Conservation (phyloP, 2,329 filamentous ascomycete genomes). For the Aspergillus pseudoglaucus region DNA sequence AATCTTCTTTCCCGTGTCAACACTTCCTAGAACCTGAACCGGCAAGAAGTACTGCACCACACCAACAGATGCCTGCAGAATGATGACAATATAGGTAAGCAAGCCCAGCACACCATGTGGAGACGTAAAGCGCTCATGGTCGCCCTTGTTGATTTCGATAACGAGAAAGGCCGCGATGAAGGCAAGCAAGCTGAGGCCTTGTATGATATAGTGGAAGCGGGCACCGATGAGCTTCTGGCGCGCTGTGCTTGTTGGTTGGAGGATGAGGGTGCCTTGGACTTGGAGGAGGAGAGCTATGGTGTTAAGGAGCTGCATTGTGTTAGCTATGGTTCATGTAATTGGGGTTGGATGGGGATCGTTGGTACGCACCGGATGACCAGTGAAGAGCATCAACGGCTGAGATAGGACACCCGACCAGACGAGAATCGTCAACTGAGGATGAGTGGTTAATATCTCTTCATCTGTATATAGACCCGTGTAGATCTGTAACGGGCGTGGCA, state of each 20-base stretch:
- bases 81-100: constrained; percentile 61
- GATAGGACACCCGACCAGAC: constrained; percentile 74
- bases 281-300: constrained; percentile 65
- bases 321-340: not conserved
- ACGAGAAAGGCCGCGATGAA: constrained; percentile 38
- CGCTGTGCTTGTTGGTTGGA: constrained; percentile 78
- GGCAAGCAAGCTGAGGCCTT: constrained; percentile 49
- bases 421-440: constrained; percentile 56
- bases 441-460: not conserved
- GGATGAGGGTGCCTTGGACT: constrained; percentile 70
- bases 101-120: constrained; percentile 79
- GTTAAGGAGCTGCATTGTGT: constrained; percentile 43
- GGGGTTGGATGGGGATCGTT: not conserved
- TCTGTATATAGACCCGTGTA: not conserved
- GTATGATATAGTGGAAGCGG: constrained; percentile 59
- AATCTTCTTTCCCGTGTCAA: constrained; percentile 69
- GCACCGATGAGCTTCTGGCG: constrained; percentile 63
- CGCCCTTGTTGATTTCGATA: constrained; percentile 68
- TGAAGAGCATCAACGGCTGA: constrained; percentile 70
- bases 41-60: constrained; percentile 77
- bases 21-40: constrained; percentile 62
- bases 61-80: constrained; percentile 70
- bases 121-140: constrained; percentile 64
- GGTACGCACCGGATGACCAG: constrained; percentile 68
- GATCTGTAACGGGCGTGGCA: not conserved